Evolutionary conservation across 2,329 filamentous ascomycete genomes (phyloP), one percentile per base, ranked within the genome.

Genomic region (Pseudocercospora musae): DNA sequence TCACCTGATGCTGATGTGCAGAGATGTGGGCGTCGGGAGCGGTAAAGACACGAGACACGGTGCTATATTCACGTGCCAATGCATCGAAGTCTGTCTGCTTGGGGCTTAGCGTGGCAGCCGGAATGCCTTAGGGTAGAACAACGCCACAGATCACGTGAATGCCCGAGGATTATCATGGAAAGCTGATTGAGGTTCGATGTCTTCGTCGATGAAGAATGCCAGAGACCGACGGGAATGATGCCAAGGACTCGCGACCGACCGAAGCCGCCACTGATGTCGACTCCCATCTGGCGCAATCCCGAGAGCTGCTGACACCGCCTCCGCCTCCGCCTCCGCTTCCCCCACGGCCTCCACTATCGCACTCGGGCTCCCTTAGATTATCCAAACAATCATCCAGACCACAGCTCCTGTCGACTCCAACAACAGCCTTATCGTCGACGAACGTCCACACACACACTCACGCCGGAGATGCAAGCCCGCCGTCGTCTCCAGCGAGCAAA

Each of bases 381-480:
- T 71, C 74, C 3, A 75, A 75, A 25, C 74, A 72, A 44, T 57
- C 74, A 21, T 73, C 74, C 4, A 58, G 75, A 57, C 79, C 80
- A 23, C 75, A 77, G 60, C 70, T 82, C 18, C 75, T 79, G 25
- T 87, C 89, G 1, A 87, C 86, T 62, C 87, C 94, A 53, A 97
- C 93, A 3, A 97, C 92, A 0, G 92, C 92, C 9, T 73, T 98
- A 13, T 94, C 92, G 0, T 84, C 91, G 15, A 84, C 92, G 65
- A 92, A 94, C 68, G 88, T 93, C 59, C 89, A 91, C 69, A 91
- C 89, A 0, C 82, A 93, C 55, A 87, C 87, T 1, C 89, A 90
- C 66, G 87, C 86, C 10, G 90, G 91, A 23, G 55, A 62, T 65
- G 44, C 62, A 46, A 68, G 64, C 3, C 55, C 58, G 1, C 62